A percentile compares a stretch with the other conserved stretches of the same genome.
Evolutionary conservation across 345 rosid genomes (phyloP).

Genomic region (Bruguiera gymnorhiza): DNA sequence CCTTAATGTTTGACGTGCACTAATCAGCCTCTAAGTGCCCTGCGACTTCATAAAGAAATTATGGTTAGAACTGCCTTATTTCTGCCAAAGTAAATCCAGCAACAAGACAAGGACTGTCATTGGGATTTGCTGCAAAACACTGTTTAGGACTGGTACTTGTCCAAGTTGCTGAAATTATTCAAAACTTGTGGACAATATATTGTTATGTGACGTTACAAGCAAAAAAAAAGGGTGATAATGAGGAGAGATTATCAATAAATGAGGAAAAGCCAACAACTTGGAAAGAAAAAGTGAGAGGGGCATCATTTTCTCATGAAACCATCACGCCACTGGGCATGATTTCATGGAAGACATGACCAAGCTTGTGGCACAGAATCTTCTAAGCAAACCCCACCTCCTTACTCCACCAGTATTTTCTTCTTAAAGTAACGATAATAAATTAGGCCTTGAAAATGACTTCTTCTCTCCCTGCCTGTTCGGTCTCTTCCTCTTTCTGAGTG

Average conservation of each 20-base stretch:
- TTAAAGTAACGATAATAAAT: background rate
- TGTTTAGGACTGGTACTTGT: conserved; percentile 12
- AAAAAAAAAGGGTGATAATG: conserved; percentile 29
- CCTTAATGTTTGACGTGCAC: too few species aligned
- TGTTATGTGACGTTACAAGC: background rate
- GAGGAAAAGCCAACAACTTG: background rate
- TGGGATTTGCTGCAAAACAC: background rate
- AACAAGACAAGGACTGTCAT: background rate
- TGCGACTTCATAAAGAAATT: too few species aligned
- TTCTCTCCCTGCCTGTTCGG: background rate
- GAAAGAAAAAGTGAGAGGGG: background rate
- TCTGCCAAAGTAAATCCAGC: background rate
- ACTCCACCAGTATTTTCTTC: conserved; percentile 9
- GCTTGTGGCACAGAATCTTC: conserved; percentile 27
- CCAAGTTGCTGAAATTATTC: conserved; percentile 20
- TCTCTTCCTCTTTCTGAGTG: background rate
- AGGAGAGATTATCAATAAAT: conserved; percentile 34
- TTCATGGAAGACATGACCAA: conserved; percentile 26
- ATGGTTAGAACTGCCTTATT: background rate
- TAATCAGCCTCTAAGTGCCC: too few species aligned
- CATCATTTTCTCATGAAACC: conserved; percentile 28
- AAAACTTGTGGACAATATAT: conserved; percentile 5
- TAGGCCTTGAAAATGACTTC: conserved; percentile 18
- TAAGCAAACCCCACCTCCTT: conserved; percentile 6
- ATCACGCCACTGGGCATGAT: conserved; percentile 20